Evolutionary conservation across 768 basidiomycete genomes (phyloP).

Genomic region (Leccinum broughii): DNA sequence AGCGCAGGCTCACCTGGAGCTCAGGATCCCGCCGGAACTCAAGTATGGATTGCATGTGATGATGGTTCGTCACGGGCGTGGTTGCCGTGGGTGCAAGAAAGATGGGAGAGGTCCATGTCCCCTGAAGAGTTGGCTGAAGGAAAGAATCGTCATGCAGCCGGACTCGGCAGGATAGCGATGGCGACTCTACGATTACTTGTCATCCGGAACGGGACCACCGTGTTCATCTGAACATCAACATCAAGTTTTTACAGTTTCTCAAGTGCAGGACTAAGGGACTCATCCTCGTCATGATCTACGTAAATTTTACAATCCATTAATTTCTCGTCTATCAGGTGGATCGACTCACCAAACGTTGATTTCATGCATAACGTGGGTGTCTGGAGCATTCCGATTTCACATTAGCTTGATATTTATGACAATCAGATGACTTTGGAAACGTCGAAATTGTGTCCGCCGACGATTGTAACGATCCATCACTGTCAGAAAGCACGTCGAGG

Average conservation of each 20-base stretch:
- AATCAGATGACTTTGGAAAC: no score
- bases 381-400: no score
- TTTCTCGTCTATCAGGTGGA: neutral
- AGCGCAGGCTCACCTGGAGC: slow-evolving; percentile 61
- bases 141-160: slow-evolving; percentile 21
- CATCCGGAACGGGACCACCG: slow-evolving; percentile 25
- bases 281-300: slow-evolving; percentile 8
- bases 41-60: slow-evolving; percentile 61
- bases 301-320: neutral
- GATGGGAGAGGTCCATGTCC: slow-evolving; percentile 34
- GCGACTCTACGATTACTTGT: slow-evolving; percentile 13
- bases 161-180: slow-evolving; percentile 12
- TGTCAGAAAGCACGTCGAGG: no score
- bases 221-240: neutral
- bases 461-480: no score
- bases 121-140: slow-evolving; percentile 39
- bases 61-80: slow-evolving; percentile 57
- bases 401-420: no score
- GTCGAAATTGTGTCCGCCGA: no score
- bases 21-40: slow-evolving; percentile 49
- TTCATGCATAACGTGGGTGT: neutral
- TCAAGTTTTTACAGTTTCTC: neutral
- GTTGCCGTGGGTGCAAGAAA: slow-evolving; percentile 54
- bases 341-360: neutral
- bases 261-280: neutral